Evolutionary conservation across 139 green algal genomes (phyloP), one percentile per base, ranked within the genome.

Genomic region (Micractinium conductrix): DNA sequence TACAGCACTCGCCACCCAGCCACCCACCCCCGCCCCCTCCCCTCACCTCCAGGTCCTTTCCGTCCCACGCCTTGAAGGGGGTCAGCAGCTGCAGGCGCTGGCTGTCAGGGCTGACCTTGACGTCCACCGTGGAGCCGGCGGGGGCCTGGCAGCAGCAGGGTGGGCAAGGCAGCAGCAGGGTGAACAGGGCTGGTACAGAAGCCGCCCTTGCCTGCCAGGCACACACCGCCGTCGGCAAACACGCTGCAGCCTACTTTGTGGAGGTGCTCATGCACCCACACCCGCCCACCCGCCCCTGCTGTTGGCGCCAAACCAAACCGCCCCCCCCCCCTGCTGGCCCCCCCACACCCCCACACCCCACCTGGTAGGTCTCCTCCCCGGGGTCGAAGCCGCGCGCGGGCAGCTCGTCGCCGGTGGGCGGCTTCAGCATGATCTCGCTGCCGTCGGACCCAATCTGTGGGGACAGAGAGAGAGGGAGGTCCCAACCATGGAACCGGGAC

Each of bases 71-170:
- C 70, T 92, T 91, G 90, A 98, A 98, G 55, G 94, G 94, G 81
- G 91, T 86, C 68, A 98, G 94, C 74, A 98, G 86, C 94, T 98
- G 96, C 90, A 98, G 93, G 76, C 96, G 93, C 79, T 95, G 91
- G 86, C 84, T 93, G 67, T 80, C 80, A 60, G 94, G 93, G 88
- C 96, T 91, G 38, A 98, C 95, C 70, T 75, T 63, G 58, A 96
- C 91, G 21, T 89, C 53, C 7, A 89, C 81, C 1, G 38, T 55
- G 53, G 50, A 22, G 33, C 74, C 88, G 33, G 63, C 79, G 45
- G 92, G 92, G 16, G 92, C 90, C 88, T 96, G 93, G 81, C 91
- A 93, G 14, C 90, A 22, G 10, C 21, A 28, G 12, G 12, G 55
- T 58, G 14, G 48, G 14, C 48, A 58, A 58, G 14, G 14, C 48